Evolutionary conservation across 345 rosid species (phyloP).

Genomic region (Melaleuca alternifolia): DNA sequence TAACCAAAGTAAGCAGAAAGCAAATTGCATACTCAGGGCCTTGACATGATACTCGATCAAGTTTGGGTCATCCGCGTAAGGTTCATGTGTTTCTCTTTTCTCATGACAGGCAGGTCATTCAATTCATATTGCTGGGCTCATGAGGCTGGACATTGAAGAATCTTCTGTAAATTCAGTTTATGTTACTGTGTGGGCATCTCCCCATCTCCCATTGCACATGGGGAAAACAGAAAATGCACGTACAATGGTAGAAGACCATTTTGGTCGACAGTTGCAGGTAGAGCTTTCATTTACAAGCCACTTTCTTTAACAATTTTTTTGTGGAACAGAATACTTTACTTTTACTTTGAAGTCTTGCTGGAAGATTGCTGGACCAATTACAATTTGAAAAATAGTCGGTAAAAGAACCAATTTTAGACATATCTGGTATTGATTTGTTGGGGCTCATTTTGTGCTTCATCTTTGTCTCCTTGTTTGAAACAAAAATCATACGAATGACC

Average conservation of each 20-base stretch:
- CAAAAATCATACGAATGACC: neutral
- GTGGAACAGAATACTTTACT: neutral
- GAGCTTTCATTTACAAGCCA: neutral
- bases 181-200: conserved; percentile 90
- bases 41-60: neutral
- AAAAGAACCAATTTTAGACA: neutral
- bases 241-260: conserved; percentile 56
- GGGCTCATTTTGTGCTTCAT: neutral
- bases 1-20: neutral
- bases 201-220: conserved; percentile 83
- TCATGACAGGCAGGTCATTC: conserved; percentile 64
- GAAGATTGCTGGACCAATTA: neutral
- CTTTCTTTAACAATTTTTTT: neutral
- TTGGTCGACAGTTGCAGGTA: conserved; percentile 86
- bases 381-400: neutral
- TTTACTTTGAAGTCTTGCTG: neutral
- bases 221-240: conserved; percentile 77
- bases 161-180: conserved; percentile 64
- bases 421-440: neutral
- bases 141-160: conserved; percentile 81
- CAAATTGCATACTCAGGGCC: neutral
- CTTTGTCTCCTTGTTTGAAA: neutral
- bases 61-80: neutral
- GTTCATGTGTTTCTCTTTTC: neutral
- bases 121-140: conserved; percentile 77